Evolutionary conservation across 2,329 filamentous ascomycete genomes (phyloP).

Genomic region (Epichloe amarillans): DNA sequence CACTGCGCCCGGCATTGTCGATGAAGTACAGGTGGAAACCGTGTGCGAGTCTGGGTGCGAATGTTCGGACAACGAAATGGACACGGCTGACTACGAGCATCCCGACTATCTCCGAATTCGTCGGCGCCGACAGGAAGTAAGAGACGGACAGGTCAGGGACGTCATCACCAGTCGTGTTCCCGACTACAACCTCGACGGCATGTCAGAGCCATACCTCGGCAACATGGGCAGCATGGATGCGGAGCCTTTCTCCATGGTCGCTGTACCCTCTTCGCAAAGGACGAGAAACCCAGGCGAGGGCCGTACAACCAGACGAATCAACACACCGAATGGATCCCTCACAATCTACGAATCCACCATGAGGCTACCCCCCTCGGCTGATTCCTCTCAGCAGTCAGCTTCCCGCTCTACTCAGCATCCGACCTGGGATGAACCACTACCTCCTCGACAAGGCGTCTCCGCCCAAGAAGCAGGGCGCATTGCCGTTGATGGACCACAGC

Average conservation of each 20-base stretch:
- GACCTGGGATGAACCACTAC: background rate
- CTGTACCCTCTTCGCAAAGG: background rate
- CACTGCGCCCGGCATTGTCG: conserved; percentile 21
- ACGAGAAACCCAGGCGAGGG: background rate
- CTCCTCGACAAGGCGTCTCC: background rate
- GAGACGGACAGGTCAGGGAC: background rate
- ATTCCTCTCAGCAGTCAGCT: background rate
- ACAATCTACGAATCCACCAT: conserved; percentile 4
- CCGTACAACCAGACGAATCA: conserved; percentile 1
- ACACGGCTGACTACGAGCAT: conserved; percentile 33
- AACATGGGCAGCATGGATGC: background rate
- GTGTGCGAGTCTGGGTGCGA: conserved; percentile 41
- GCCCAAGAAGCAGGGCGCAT: background rate
- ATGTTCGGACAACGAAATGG: conserved; percentile 41
- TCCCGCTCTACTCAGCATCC: background rate
- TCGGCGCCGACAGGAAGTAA: conserved; percentile 3
- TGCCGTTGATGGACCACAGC: background rate
- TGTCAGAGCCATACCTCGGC: conserved; percentile 4
- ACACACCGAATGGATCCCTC: background rate
- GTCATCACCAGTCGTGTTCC: conserved; percentile 6
- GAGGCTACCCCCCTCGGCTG: background rate
- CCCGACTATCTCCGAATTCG: conserved; percentile 7
- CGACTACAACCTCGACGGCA: conserved; percentile 8
- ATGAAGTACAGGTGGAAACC: conserved; percentile 23
- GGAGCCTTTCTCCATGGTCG: background rate